Evolutionary conservation across 768 basidiomycete genomes (phyloP).

Genomic region (Mycena leptocephala): DNA sequence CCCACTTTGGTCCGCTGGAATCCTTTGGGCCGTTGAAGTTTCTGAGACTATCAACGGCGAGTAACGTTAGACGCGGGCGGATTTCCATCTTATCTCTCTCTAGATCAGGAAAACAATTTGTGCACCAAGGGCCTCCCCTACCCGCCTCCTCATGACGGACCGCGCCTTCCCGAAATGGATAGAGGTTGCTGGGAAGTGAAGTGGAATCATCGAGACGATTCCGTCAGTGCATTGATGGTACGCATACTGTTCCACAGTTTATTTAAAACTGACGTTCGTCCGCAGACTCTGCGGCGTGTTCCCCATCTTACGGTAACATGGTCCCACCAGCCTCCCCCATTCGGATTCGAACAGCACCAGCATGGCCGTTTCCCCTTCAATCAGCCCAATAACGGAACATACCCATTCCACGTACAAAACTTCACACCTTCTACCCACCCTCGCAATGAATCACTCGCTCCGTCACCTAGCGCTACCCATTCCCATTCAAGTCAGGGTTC

Average conservation of each 20-base stretch:
- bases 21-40: conserved; percentile 58
- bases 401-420: conserved; percentile 51
- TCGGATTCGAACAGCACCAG: conserved; percentile 36
- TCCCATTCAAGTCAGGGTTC: conserved; percentile 4
- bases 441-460: conserved; percentile 22
- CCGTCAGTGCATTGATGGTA: conserved; percentile 81
- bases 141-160: conserved; percentile 72
- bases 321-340: conserved; percentile 74
- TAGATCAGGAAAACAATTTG: conserved; percentile 6
- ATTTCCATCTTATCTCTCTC: not conserved
- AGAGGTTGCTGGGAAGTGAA: conserved; percentile 82
- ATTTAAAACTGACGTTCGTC: conserved; percentile 11
- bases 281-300: conserved; percentile 79
- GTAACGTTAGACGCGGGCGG: not conserved
- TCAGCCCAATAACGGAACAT: conserved; percentile 39
- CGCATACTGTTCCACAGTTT: conserved; percentile 29
- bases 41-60: conserved; percentile 33
- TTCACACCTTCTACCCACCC: conserved; percentile 27
- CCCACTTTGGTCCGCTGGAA: conserved; percentile 79
- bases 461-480: conserved; percentile 24
- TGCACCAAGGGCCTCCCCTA: conserved; percentile 36
- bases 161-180: conserved; percentile 72
- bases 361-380: conserved; percentile 30
- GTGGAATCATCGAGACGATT: conserved; percentile 85
- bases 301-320: conserved; percentile 85